These are phyloP conservation scores for Hepatocystis sp. DNA, from an alignment of 169 alveolate genomes.

Conservation along the genomic window DNA sequence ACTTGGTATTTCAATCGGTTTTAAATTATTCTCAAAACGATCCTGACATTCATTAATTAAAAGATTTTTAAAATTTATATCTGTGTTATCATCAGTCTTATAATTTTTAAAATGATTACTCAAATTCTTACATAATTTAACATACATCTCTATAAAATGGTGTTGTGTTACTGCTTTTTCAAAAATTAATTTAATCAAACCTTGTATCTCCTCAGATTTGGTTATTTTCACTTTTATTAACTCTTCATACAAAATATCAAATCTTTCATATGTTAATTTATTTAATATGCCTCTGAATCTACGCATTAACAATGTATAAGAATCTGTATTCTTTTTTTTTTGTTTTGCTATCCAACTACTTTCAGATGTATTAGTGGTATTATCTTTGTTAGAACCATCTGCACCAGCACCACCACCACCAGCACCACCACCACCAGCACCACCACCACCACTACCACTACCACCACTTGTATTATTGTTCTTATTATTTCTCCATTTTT, in stretches of 20 bases:
- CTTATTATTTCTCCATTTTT: slow-evolving; percentile 77
- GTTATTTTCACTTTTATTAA: slow-evolving; percentile 80
- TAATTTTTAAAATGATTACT: slow-evolving; percentile 82
- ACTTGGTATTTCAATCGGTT: slow-evolving; percentile 87
- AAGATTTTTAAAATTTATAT: slow-evolving; percentile 80
- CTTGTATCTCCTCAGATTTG: slow-evolving; percentile 80
- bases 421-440: no score
- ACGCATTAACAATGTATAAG: slow-evolving; percentile 78
- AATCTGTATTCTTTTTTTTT: slow-evolving; percentile 80
- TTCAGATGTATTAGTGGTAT: slow-evolving; percentile 57
- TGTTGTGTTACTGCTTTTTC: slow-evolving; percentile 91
- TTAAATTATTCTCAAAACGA: slow-evolving; percentile 86
- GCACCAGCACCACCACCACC: no score
- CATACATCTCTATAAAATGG: slow-evolving; percentile 91
- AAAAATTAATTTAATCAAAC: slow-evolving; percentile 83
- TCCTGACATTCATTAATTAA: slow-evolving; percentile 88
- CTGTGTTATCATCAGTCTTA: slow-evolving; percentile 36
- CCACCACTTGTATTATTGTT: slow-evolving; percentile 72
- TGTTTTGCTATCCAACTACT: slow-evolving; percentile 83
- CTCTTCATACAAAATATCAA: slow-evolving; percentile 83
- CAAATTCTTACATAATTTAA: slow-evolving; percentile 87
- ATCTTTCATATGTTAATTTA: slow-evolving; percentile 83
- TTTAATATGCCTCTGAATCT: slow-evolving; percentile 86
- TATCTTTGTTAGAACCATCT: no score
- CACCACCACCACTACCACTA: slow-evolving; percentile 31